Evolutionary conservation across 768 basidiomycete genomes (phyloP).

Genomic region (Trametes villosa): DNA sequence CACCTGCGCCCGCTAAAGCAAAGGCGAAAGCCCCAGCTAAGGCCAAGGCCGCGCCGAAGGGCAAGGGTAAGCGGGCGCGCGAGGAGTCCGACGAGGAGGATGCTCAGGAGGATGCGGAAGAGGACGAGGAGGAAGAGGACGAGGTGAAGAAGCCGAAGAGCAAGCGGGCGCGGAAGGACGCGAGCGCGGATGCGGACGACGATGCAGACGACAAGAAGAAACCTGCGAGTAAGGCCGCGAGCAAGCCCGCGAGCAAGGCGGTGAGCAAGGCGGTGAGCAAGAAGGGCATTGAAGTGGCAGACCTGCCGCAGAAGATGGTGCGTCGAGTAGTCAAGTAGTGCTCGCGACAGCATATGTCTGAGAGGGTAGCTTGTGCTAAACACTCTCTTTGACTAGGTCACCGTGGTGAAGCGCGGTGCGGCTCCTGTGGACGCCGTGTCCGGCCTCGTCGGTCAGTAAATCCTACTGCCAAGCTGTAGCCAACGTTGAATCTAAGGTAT

Average conservation of each 20-base stretch:
- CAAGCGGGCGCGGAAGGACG: conserved; percentile 24
- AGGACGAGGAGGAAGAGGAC: neutral
- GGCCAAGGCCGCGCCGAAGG: conserved; percentile 13
- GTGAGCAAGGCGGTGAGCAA: conserved; percentile 12
- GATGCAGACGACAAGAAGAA: conserved; percentile 24
- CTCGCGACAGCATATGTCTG: neutral
- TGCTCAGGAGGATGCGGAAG: conserved; percentile 19
- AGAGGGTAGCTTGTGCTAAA: neutral
- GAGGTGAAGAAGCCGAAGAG: conserved; percentile 18
- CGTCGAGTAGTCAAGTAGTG: neutral
- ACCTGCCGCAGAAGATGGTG: conserved; percentile 52
- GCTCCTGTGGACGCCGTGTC: conserved; percentile 59
- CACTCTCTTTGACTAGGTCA: conserved; percentile 38
- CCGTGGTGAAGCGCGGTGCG: conserved; percentile 54
- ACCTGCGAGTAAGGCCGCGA: conserved; percentile 19
- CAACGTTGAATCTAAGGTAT: neutral
- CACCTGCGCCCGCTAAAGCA: conserved; percentile 31
- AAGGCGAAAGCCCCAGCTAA: conserved; percentile 25
- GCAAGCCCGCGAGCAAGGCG: conserved; percentile 8
- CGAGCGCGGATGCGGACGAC: conserved; percentile 18
- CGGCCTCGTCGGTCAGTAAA: conserved; percentile 49
- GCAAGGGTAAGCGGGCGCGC: conserved; percentile 23
- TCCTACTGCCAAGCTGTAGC: neutral
- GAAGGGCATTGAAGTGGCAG: conserved; percentile 14
- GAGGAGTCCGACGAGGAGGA: conserved; percentile 26